These are phyloP conservation scores for Pseudomicrostroma phylloplanum DNA, from an alignment of 1,284 basidiomycete species.

Conservation along the genomic window DNA sequence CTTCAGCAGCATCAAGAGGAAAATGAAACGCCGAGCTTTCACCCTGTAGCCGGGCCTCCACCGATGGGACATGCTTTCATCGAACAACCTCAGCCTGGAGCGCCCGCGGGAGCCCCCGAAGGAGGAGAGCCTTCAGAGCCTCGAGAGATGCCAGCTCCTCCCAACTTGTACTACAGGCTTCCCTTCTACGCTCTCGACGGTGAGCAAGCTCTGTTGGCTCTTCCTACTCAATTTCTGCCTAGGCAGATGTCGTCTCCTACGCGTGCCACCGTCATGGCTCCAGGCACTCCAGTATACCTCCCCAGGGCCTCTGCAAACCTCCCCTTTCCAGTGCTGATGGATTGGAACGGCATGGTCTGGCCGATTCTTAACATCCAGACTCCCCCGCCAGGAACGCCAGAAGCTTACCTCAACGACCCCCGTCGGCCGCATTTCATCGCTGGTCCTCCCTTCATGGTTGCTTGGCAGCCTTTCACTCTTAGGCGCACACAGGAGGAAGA, in stretches of 20 bases:
- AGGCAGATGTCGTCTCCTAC: not conserved
- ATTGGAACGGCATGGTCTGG: not conserved
- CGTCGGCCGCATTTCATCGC: not conserved
- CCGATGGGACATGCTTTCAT: no score
- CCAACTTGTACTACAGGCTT: not conserved
- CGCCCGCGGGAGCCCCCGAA: no score
- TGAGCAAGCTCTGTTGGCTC: not conserved
- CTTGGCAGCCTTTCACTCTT: not conserved
- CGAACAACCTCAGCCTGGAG: no score
- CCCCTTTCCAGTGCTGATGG: not conserved
- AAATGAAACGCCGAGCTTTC: no score
- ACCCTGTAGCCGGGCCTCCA: no score
- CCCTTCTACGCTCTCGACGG: not conserved
- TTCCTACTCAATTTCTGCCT: not conserved
- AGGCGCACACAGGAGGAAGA: not conserved
- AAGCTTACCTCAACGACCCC: not conserved
- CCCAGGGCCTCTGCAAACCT: not conserved
- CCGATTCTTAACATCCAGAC: not conserved
- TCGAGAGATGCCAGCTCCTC: conserved; percentile 1
- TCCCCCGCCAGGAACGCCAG: not conserved
- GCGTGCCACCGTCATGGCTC: not conserved
- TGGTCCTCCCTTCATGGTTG: conserved; percentile 2
- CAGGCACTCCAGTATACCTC: not conserved
- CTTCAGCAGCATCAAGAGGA: no score
- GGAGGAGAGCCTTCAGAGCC: no score